Evolutionary conservation across 1,284 basidiomycete genomes (phyloP).

Genomic region (Xerocomus amazonicus): DNA sequence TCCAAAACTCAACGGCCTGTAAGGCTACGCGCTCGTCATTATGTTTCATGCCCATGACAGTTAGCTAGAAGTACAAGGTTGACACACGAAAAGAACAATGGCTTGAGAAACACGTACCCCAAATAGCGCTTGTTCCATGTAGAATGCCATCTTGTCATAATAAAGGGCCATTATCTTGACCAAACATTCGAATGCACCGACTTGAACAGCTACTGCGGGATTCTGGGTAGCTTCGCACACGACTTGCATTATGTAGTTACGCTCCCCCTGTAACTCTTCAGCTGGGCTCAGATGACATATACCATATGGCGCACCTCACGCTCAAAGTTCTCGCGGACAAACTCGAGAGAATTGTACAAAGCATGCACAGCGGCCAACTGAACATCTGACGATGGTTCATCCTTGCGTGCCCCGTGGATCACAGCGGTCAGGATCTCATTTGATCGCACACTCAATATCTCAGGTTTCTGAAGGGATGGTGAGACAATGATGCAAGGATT

Average conservation of each 20-base stretch:
- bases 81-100: slow-evolving; percentile 13
- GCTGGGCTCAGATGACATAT: not conserved
- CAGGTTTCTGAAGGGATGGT: slow-evolving; percentile 67
- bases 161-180: slow-evolving; percentile 98
- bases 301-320: slow-evolving; percentile 65
- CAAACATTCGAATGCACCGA: slow-evolving; percentile 92
- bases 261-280: slow-evolving; percentile 70
- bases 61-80: slow-evolving; percentile 59
- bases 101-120: slow-evolving; percentile 55
- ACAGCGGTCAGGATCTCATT: slow-evolving; percentile 99
- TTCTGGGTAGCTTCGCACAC: slow-evolving; percentile 98
- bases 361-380: slow-evolving; percentile 95
- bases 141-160: slow-evolving; percentile 99
- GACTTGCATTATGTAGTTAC: slow-evolving; percentile 99
- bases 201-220: slow-evolving; percentile 74
- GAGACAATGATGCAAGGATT: slow-evolving; percentile 9
- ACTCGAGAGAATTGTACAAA: slow-evolving; percentile 94
- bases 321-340: slow-evolving; percentile 97
- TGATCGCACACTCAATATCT: slow-evolving; percentile 83
- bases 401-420: slow-evolving; percentile 96
- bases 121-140: slow-evolving; percentile 99
- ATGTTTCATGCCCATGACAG: slow-evolving; percentile 98
- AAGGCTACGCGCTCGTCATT: slow-evolving; percentile 87
- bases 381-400: slow-evolving; percentile 90
- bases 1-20: slow-evolving; percentile 99